Conservation (phyloP, 1,139 yeast genomes). For the Geotrichum citri-aurantii region DNA sequence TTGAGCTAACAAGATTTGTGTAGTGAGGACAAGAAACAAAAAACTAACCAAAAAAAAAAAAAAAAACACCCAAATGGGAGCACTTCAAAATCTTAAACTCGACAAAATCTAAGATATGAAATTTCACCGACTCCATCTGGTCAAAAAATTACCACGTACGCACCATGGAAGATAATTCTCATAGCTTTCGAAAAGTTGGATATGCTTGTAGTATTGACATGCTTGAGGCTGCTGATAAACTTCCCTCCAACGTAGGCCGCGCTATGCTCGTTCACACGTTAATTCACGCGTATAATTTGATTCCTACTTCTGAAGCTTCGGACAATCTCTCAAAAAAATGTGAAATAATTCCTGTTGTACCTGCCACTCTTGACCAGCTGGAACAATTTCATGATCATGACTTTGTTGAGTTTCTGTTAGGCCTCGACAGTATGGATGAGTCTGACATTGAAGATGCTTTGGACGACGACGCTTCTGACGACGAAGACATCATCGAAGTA, state of each 20-base stretch:
- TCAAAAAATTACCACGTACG: neutral
- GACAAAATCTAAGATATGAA: neutral
- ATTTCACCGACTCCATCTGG: neutral
- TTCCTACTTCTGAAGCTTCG: conserved; percentile 14
- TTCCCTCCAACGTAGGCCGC: conserved; percentile 51
- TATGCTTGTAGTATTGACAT: conserved; percentile 30
- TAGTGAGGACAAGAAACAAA: neutral
- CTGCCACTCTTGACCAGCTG: conserved; percentile 32
- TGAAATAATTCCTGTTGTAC: conserved; percentile 14
- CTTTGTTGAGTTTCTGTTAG: conserved; percentile 37
- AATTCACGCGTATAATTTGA: conserved; percentile 42
- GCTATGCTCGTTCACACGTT: conserved; percentile 44
- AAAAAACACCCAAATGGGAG: neutral
- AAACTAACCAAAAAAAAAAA: neutral
- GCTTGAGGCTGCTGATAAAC: conserved; percentile 40
- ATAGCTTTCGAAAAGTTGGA: conserved; percentile 21
- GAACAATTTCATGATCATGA: conserved; percentile 39
- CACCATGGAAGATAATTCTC: neutral
- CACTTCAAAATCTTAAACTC: neutral
- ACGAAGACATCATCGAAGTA: neutral
- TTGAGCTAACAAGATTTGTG: neutral
- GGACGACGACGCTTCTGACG: conserved; percentile 26
- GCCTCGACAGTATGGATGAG: conserved; percentile 23
- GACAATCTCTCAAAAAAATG: neutral
- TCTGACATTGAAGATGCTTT: conserved; percentile 25